Evolutionary conservation across 1,139 yeast genomes (phyloP), one percentile per base, ranked within the genome.

Genomic region (Yamadazyma atmosphaerica): DNA sequence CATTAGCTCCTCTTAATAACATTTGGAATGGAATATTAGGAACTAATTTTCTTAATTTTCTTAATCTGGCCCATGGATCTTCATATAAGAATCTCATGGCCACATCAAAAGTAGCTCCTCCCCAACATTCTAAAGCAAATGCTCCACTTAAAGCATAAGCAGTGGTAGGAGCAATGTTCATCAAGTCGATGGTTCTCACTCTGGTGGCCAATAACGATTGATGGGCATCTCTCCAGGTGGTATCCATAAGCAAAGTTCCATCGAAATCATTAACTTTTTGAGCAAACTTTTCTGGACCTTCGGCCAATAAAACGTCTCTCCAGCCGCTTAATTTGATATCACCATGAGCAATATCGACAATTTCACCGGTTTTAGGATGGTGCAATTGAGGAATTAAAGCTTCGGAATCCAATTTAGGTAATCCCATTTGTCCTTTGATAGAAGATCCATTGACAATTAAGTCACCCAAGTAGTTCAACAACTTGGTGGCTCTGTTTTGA

Each of bases 211-310:
- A 75, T 52, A 92, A 71, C n/a, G 98, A 89, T 74, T 92, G 99
- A 68, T 94, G 98, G 28, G 98, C 98, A 67, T 92, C 99, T 81
- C 99, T 87, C 99, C 99, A 92, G 12, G 99, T 92, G 39, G 99
- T 92, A 63, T 92, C 99, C 86, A 94, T 94, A 54, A 92, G 69
- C 62, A 92, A 74, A 49, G 95, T 83, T 55, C 98, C 98, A 40
- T 87, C 72, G 66, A 82, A 83, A 21, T 70, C 63, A 63, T 98
- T 82, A 45, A 94, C 95, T 56, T 87, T 83, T 65, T 82, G 75
- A 50, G 97, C 96, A 61, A 92, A 92, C 17, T 72, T 86, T 38
- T 77, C 94, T 30, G 98, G 95, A 36, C 98, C 98, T 52, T 85
- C 74, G 51, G 80, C 82, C 47, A 89, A 68, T 44, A 92, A 71